A percentile compares a stretch with the other conserved stretches of the same genome.
phyloP scores from a whole-genome alignment of 2,329 filamentous ascomycete species.

The Nannizziopsis arthrosporioides region DNA sequence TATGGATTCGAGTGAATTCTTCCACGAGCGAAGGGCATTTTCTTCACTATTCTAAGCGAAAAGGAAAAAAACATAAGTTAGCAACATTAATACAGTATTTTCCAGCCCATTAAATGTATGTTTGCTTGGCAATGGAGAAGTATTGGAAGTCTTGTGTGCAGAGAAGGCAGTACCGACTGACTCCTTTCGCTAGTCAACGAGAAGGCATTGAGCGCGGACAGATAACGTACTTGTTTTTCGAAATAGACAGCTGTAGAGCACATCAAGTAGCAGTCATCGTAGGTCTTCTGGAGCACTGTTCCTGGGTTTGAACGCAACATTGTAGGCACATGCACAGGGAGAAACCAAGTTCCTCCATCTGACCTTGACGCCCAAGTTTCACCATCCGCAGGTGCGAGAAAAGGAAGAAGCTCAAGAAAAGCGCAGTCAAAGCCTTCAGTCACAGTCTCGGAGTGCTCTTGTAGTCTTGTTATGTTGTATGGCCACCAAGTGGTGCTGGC shows the following conservation, averaged over 20 bases:
- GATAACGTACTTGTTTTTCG: slow-evolving; percentile 62
- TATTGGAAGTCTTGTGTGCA: neutral
- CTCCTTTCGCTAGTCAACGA: neutral
- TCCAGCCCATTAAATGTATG: neutral
- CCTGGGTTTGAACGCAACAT: slow-evolving; percentile 49
- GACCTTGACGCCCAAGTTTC: neutral
- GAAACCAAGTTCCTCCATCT: slow-evolving; percentile 3
- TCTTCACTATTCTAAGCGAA: slow-evolving; percentile 73
- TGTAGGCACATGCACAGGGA: neutral
- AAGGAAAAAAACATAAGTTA: neutral
- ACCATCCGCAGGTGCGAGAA: neutral
- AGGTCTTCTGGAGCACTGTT: slow-evolving; percentile 84
- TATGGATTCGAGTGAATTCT: slow-evolving; percentile 74
- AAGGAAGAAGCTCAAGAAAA: neutral
- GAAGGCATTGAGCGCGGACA: neutral
- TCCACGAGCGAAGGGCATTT: slow-evolving; percentile 87
- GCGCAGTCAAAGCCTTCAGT: neutral
- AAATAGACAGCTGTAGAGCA: slow-evolving; percentile 96
- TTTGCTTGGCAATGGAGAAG: neutral
- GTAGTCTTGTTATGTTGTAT: too few relatives aligned
- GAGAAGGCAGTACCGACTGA: neutral
- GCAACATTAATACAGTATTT: neutral
- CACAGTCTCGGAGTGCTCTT: too few relatives aligned
- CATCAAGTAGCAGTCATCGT: slow-evolving; percentile 89
- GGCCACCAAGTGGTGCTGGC: neutral